Percentiles rank a stretch among this genome's conserved stretches.
These are phyloP conservation scores for Penicillium sp. DNA, from an alignment of 2,329 filamentous ascomycete genomes.

Conservation along the genomic window DNA sequence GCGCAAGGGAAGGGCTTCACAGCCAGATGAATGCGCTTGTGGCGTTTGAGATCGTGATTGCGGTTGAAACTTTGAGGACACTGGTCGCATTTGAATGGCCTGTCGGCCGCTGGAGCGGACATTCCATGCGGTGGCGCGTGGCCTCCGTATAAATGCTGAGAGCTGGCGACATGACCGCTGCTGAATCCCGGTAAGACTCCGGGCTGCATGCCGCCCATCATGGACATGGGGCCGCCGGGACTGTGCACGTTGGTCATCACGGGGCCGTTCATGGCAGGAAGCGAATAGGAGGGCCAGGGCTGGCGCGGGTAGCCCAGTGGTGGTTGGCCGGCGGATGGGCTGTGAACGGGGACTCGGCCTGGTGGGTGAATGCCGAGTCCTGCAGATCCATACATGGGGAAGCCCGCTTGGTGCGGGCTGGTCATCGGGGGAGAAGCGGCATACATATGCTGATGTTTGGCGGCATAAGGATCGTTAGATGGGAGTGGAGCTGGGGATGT, in stretches of 20 bases:
- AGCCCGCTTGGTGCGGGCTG: slow-evolving; percentile 52
- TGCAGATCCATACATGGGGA: slow-evolving; percentile 45
- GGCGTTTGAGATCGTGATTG: slow-evolving; percentile 93
- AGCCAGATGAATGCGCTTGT: slow-evolving; percentile 91
- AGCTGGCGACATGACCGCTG: slow-evolving; percentile 60
- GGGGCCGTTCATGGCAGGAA: slow-evolving; percentile 65
- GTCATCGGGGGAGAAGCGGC: slow-evolving; percentile 47
- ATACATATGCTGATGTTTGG: slow-evolving; percentile 54
- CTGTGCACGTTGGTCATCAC: slow-evolving; percentile 79
- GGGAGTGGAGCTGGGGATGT: slow-evolving; percentile 55
- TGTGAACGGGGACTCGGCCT: slow-evolving; percentile 58
- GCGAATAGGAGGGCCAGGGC: slow-evolving; percentile 55
- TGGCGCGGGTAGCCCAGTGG: slow-evolving; percentile 43
- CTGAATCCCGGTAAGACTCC: slow-evolving; percentile 62
- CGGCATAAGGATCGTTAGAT: slow-evolving; percentile 61
- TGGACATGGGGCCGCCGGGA: slow-evolving; percentile 69
- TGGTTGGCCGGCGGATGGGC: slow-evolving; percentile 45
- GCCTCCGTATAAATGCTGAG: slow-evolving; percentile 62
- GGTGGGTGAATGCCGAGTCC: slow-evolving; percentile 41
- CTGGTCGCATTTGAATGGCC: slow-evolving; percentile 91
- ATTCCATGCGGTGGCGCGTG: slow-evolving; percentile 58
- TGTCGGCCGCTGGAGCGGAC: slow-evolving; percentile 65
- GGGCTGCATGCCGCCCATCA: slow-evolving; percentile 63
- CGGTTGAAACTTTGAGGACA: slow-evolving; percentile 94
- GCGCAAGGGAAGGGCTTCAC: slow-evolving; percentile 94